Evolutionary conservation across 768 basidiomycete species (phyloP), one percentile per base, ranked within the genome.

Genomic region (Mycena sanguinolenta): DNA sequence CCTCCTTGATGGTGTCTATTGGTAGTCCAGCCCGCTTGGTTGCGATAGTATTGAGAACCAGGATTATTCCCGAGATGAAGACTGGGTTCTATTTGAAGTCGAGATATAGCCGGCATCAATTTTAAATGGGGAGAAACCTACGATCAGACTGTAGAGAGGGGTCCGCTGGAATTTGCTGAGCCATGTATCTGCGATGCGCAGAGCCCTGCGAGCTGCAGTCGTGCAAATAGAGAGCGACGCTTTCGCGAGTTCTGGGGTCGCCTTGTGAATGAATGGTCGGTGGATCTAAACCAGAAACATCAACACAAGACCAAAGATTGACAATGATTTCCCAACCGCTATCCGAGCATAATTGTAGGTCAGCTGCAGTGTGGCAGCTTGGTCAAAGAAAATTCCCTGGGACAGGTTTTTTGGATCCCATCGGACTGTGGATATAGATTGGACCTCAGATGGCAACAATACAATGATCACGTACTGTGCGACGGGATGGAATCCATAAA

Each of bases 401-500:
- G 79, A 78, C 58, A 78, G 73, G 9, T 25, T 73, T 71, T 76
- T 76, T 12, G 81, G 78, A 61, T 82, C 81, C 82, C 82, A 82
- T 3, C 79, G 81, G 52, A 82, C 82, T 82, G 68, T 12, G 14
- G 2, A 64, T 30, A 64, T 13, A 53, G 2, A 25, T 50, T 25
- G 12, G 23, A 14, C 36, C 25, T 25, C 49, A 25, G 28, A 25
- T 38, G 13, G 23, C 4, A 17, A 28, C 8, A 59, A 25, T 55
- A 12, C 8, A 17, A 16, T 9, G 23, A n/a, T 28, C 8, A 53
- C 79, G 32, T 71, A 85, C 84, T 66, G 60, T 86, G 85, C 46
- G 83, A 79, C 1, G 88, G 88, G 21, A 89, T 79, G 13, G 81
- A 76, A 59, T 86, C 86, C 6, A 87, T 81, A 84, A 86, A 89